Evolutionary conservation across 164 flowering plant genomes (phyloP).

Genomic region (Vitis cinerea): DNA sequence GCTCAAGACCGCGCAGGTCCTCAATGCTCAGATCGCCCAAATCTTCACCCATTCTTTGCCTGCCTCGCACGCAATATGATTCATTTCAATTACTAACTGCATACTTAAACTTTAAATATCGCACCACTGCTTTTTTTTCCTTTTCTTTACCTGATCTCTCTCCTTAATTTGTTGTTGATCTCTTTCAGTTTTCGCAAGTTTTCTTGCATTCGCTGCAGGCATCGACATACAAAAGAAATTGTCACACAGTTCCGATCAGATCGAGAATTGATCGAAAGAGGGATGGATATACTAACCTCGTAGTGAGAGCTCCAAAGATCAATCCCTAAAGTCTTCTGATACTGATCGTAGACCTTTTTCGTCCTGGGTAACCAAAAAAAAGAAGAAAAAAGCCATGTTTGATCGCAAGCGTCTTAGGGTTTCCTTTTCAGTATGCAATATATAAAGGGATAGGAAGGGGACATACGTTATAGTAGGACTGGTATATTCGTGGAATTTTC

Average conservation of each 20-base stretch:
- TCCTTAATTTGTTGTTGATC: slow-evolving; percentile 43
- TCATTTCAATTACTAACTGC: too few relatives aligned
- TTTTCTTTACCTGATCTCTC: slow-evolving; percentile 54
- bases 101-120: too few relatives aligned
- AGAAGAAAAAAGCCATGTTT: not conserved
- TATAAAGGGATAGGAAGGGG: not conserved
- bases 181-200: slow-evolving; percentile 46
- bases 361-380: slow-evolving; percentile 30
- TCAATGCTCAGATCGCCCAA: slow-evolving; percentile 27
- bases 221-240: not conserved
- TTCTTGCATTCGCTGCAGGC: slow-evolving; percentile 57
- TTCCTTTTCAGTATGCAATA: not conserved
- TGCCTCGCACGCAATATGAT: slow-evolving; percentile 2
- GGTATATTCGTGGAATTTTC: slow-evolving; percentile 44
- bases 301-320: slow-evolving; percentile 71
- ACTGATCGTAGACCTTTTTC: slow-evolving; percentile 55
- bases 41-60: slow-evolving; percentile 59
- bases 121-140: not conserved
- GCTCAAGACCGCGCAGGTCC: slow-evolving; percentile 35
- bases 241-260: not conserved
- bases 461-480: slow-evolving; percentile 54
- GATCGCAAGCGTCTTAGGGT: too few relatives aligned
- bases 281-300: slow-evolving; percentile 35
- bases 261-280: not conserved
- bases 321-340: slow-evolving; percentile 41